phyloP scores from a whole-genome alignment of 129 eudicot species.

The Glebionis coronaria region DNA sequence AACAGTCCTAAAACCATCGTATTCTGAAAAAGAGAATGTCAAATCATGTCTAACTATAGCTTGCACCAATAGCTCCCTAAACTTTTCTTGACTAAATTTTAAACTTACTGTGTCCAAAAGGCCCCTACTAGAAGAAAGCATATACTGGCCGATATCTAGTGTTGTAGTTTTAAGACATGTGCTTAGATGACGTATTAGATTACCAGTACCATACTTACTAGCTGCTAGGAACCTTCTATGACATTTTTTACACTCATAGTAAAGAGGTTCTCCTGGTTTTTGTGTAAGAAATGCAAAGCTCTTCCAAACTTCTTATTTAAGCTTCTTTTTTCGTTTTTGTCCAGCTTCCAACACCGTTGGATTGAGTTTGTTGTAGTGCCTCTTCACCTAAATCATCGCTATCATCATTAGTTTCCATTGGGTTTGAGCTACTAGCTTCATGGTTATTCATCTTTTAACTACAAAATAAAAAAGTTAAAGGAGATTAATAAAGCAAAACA shows the following conservation, averaged over 20 bases:
- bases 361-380: not conserved
- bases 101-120: not conserved
- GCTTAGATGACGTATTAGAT: not conserved
- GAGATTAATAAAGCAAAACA: no score
- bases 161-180: not conserved
- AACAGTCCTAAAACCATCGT: not conserved
- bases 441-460: no score
- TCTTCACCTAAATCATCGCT: not conserved
- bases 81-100: conserved; percentile 4
- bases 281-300: not conserved
- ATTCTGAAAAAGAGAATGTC: conserved; percentile 9
- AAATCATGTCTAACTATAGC: conserved; percentile 6
- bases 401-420: not conserved
- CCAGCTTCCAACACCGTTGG: not conserved
- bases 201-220: not conserved
- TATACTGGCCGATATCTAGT: not conserved
- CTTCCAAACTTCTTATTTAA: conserved; percentile 6
- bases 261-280: not conserved
- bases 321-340: not conserved
- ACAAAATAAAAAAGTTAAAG: no score
- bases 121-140: conserved; percentile 1
- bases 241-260: conserved; percentile 3
- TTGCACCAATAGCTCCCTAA: not conserved
- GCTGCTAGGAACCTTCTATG: not conserved
- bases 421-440: not conserved